Evolutionary conservation across 345 rosid genomes (phyloP).

Genomic region (Jatropha curcas): DNA sequence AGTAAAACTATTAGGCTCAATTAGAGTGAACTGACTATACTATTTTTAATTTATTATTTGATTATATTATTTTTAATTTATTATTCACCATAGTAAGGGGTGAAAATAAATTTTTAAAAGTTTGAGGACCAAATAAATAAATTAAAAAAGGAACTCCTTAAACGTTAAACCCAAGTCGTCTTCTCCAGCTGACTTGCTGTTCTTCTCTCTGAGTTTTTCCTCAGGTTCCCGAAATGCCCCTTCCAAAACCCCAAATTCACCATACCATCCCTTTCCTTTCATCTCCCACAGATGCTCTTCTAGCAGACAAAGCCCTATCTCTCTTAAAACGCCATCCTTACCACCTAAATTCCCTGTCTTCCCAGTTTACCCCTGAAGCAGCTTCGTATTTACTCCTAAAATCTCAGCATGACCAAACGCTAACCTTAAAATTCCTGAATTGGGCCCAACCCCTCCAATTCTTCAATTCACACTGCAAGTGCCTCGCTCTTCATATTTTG

Average conservation of each 20-base stretch:
- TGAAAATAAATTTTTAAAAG: no score
- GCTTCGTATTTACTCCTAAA: slow-evolving; percentile 63
- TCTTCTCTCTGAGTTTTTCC: neutral
- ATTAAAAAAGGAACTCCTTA: no score
- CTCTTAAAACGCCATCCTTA: slow-evolving; percentile 63
- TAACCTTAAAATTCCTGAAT: slow-evolving; percentile 54
- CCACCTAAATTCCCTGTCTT: slow-evolving; percentile 51
- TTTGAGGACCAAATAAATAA: no score
- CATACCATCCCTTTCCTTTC: slow-evolving; percentile 38
- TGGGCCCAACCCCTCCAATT: slow-evolving; percentile 70
- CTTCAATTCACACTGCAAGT: slow-evolving; percentile 69
- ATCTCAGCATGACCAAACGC: slow-evolving; percentile 54
- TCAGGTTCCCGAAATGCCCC: slow-evolving; percentile 40
- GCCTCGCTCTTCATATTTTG: slow-evolving; percentile 73
- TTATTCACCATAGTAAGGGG: no score
- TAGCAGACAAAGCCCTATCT: slow-evolving; percentile 61
- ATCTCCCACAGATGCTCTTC: slow-evolving; percentile 41
- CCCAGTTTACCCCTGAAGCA: slow-evolving; percentile 70
- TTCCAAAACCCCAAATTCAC: slow-evolving; percentile 37
- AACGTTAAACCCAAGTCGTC: no score
- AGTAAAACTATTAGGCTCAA: no score
- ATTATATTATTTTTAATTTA: no score
- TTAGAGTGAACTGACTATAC: no score
- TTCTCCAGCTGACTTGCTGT: neutral
- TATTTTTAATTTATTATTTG: no score